phyloP scores from a whole-genome alignment of 2,329 filamentous ascomycete genomes.

The Aaosphaeria arxii region DNA sequence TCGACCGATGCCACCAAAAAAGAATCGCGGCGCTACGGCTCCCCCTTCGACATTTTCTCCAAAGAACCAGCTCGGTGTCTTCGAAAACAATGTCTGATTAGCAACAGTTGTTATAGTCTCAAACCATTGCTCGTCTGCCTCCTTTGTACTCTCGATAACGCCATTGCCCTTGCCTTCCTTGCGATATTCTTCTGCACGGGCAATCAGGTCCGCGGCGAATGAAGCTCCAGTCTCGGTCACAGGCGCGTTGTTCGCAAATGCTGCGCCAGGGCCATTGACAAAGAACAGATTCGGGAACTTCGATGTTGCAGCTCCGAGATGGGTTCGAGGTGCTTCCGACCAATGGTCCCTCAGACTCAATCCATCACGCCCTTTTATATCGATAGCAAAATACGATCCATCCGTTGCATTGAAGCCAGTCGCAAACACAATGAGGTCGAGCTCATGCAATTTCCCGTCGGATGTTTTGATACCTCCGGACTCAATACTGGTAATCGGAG shows the following conservation, averaged over 20 bases:
- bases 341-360: slow-evolving; percentile 34
- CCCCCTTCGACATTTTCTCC: slow-evolving; percentile 38
- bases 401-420: slow-evolving; percentile 44
- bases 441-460: slow-evolving; percentile 45
- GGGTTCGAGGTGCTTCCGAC: slow-evolving; percentile 36
- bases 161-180: neutral
- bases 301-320: slow-evolving; percentile 37
- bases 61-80: slow-evolving; percentile 38
- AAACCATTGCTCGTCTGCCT: slow-evolving; percentile 36
- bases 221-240: slow-evolving; percentile 38
- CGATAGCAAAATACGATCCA: slow-evolving; percentile 32
- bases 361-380: slow-evolving; percentile 26
- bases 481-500: slow-evolving; percentile 46
- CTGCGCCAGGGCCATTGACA: slow-evolving; percentile 38
- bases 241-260: slow-evolving; percentile 39
- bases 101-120: slow-evolving; percentile 27
- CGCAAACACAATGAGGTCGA: slow-evolving; percentile 53
- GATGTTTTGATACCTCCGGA: slow-evolving; percentile 49
- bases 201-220: slow-evolving; percentile 36
- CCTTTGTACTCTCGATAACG: slow-evolving; percentile 29
- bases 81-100: slow-evolving; percentile 28
- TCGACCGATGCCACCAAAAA: slow-evolving; percentile 20
- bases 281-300: slow-evolving; percentile 35
- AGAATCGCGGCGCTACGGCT: slow-evolving; percentile 35
- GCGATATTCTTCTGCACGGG: slow-evolving; percentile 12